These are phyloP conservation scores for Coprinopsis strossmayeri DNA, from an alignment of 768 basidiomycete genomes.

Conservation along the genomic window DNA sequence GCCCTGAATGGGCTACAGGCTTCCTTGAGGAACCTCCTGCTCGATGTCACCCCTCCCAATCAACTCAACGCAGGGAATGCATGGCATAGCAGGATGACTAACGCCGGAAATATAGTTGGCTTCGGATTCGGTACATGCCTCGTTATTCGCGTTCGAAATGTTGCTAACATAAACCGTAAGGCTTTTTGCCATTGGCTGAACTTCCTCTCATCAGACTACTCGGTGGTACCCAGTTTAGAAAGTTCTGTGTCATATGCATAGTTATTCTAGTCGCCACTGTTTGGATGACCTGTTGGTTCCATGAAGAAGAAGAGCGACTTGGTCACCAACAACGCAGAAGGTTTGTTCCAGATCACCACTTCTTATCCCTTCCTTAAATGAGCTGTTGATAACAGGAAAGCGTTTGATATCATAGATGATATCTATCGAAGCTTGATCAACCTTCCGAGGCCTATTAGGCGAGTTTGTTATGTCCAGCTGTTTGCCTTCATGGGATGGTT, in stretches of 20 bases:
- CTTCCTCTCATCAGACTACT: slow-evolving; percentile 73
- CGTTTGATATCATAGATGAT: slow-evolving; percentile 71
- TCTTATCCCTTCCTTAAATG: background rate
- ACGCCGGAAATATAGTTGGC: slow-evolving; percentile 95
- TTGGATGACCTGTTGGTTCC: slow-evolving; percentile 81
- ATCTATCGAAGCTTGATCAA: slow-evolving; percentile 68
- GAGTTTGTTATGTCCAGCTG: slow-evolving; percentile 89
- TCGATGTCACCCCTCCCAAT: slow-evolving; percentile 84
- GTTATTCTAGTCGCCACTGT: slow-evolving; percentile 75
- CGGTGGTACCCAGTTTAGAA: slow-evolving; percentile 92
- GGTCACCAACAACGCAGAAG: slow-evolving; percentile 21
- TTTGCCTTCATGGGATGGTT: slow-evolving; percentile 98
- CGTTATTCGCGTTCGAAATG: background rate
- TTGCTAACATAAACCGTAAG: slow-evolving; percentile 27
- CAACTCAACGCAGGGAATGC: slow-evolving; percentile 95
- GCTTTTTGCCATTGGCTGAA: slow-evolving; percentile 82
- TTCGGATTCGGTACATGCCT: slow-evolving; percentile 72
- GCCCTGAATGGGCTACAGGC: slow-evolving; percentile 95
- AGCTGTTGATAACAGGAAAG: slow-evolving; percentile 36
- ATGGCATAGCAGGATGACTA: slow-evolving; percentile 95
- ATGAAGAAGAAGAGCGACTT: slow-evolving; percentile 70
- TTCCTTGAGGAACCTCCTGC: slow-evolving; percentile 85
- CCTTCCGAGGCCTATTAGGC: slow-evolving; percentile 76
- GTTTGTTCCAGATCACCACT: slow-evolving; percentile 9
- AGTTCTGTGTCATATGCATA: slow-evolving; percentile 87